Conservation (phyloP, 257 asterid genomes). For the Scutellaria minor region DNA sequence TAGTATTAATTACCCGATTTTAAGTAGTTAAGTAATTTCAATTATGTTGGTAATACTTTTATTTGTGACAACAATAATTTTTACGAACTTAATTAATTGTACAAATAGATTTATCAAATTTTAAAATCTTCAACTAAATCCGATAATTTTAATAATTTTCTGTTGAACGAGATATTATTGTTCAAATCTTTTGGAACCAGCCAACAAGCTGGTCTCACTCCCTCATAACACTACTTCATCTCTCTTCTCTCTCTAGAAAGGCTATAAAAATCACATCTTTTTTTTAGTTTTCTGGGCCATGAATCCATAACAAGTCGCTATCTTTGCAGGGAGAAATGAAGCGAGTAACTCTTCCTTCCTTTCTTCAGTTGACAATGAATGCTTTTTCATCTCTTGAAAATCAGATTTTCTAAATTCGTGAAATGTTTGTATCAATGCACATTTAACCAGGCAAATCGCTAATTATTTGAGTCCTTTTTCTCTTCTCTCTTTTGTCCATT, state of each 20-base stretch:
- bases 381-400: slow-evolving; percentile 43
- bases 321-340: slow-evolving; percentile 44
- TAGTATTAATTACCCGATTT: no score
- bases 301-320: slow-evolving; percentile 56
- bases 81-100: no score
- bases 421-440: slow-evolving; percentile 35
- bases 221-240: neutral
- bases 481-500: slow-evolving; percentile 33
- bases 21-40: no score
- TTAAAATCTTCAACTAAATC: no score
- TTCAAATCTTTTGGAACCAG: no score
- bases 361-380: slow-evolving; percentile 54
- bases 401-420: slow-evolving; percentile 25
- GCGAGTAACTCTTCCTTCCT: slow-evolving; percentile 43
- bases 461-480: slow-evolving; percentile 21
- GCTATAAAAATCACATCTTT: slow-evolving; percentile 32
- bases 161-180: no score
- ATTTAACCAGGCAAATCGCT: slow-evolving; percentile 30
- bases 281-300: slow-evolving; percentile 40
- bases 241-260: neutral
- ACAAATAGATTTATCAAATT: no score
- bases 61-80: no score
- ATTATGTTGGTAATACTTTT: no score
- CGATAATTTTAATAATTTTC: no score
- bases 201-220: neutral